Percentiles rank a stretch among this genome's conserved stretches.
These are phyloP conservation scores for Kalanchoe fedtschenkoi DNA, from an alignment of 164 flowering plant genomes.

Conservation along the genomic window DNA sequence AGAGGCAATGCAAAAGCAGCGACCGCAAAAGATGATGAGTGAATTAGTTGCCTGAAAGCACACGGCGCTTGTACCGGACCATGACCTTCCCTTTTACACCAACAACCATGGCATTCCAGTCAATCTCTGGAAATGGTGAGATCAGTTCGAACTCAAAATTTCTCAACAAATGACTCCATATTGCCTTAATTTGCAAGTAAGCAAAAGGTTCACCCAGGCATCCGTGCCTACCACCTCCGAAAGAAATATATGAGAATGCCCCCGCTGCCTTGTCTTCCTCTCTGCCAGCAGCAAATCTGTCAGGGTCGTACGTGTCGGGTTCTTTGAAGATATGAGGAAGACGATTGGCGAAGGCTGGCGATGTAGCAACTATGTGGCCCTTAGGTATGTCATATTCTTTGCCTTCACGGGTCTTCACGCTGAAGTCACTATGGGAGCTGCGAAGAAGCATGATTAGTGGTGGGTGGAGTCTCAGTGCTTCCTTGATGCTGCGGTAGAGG, in stretches of 20 bases:
- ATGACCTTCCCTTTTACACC: constrained; percentile 92
- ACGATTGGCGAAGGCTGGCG: constrained; percentile 91
- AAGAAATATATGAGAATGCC: constrained; percentile 83
- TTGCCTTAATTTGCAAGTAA: constrained; percentile 86
- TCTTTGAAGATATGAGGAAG: constrained; percentile 65
- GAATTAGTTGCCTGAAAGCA: constrained; percentile 25
- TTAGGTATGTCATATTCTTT: constrained; percentile 83
- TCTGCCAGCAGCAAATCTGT: constrained; percentile 70
- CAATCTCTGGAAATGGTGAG: constrained; percentile 88
- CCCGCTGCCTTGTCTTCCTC: constrained; percentile 95
- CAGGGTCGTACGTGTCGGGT: constrained; percentile 80
- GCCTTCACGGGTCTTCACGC: constrained; percentile 70
- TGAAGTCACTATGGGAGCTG: constrained; percentile 73
- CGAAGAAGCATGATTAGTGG: constrained; percentile 84
- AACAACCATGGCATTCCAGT: constrained; percentile 99
- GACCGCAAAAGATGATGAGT: background rate
- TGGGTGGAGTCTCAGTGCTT: constrained; percentile 92
- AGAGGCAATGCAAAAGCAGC: background rate
- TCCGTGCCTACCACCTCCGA: constrained; percentile 95
- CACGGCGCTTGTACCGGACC: constrained; percentile 85
- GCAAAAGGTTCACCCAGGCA: constrained; percentile 95
- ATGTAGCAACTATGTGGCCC: constrained; percentile 92
- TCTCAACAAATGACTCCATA: constrained; percentile 86
- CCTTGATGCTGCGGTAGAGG: constrained; percentile 75
- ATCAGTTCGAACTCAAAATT: constrained; percentile 76